A percentile compares a stretch with the other conserved stretches of the same genome.
Evolutionary conservation across 352 stramenopile genomes (phyloP).

Genomic region (Thalassiosira allenii): DNA sequence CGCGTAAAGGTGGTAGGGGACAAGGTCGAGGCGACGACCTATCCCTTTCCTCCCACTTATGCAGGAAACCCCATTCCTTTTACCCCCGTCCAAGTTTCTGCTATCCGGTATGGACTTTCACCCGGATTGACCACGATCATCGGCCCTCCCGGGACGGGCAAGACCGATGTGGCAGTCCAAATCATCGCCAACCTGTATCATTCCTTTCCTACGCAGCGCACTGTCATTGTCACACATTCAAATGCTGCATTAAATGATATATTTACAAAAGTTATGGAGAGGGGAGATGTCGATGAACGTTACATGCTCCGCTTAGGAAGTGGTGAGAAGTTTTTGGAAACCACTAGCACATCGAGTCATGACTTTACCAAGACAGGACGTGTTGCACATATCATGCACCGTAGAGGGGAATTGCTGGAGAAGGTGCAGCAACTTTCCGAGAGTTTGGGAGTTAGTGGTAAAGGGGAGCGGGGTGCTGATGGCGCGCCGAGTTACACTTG

Average conservation of each 20-base stretch:
- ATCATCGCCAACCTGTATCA: constrained; percentile 94
- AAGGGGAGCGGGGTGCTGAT: constrained; percentile 84
- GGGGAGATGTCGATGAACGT: constrained; percentile 84
- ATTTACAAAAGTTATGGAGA: constrained; percentile 91
- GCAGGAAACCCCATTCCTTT: constrained; percentile 89
- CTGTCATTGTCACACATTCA: constrained; percentile 94
- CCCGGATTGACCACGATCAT: constrained; percentile 94
- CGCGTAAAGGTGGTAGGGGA: constrained; percentile 64
- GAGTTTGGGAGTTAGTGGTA: constrained; percentile 87
- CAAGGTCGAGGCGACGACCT: constrained; percentile 64
- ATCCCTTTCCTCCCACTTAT: constrained; percentile 50
- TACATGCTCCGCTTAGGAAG: constrained; percentile 92
- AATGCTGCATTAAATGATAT: constrained; percentile 96
- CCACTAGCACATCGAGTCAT: constrained; percentile 68
- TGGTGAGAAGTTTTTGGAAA: constrained; percentile 82
- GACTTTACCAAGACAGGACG: constrained; percentile 94
- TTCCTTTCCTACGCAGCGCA: constrained; percentile 89
- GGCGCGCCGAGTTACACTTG: constrained; percentile 91
- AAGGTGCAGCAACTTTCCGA: constrained; percentile 93
- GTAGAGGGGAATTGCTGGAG: constrained; percentile 88
- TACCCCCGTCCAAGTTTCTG: constrained; percentile 91
- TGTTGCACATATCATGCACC: constrained; percentile 89
- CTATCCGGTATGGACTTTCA: constrained; percentile 91
- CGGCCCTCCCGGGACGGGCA: constrained; percentile 92
- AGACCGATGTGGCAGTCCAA: constrained; percentile 95